Evolutionary conservation across 1,284 basidiomycete genomes (phyloP).

Genomic region (Moesziomyces sp.): DNA sequence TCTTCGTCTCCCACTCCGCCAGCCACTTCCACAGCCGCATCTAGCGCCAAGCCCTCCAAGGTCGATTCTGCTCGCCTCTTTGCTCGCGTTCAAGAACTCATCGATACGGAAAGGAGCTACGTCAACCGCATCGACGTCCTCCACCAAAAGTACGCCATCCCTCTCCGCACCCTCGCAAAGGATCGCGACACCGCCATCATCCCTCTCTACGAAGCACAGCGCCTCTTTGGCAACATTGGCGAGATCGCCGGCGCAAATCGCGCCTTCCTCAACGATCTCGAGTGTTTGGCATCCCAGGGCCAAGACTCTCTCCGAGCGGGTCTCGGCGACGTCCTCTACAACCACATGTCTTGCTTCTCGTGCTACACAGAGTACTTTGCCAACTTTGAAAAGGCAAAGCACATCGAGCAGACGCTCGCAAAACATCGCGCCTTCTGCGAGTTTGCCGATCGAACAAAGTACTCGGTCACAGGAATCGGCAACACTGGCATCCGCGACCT

Average conservation of each 20-base stretch:
- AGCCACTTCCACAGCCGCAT: neutral
- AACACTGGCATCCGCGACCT: slow-evolving; percentile 86
- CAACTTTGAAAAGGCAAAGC: slow-evolving; percentile 91
- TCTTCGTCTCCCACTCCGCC: slow-evolving; percentile 24
- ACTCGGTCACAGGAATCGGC: slow-evolving; percentile 80
- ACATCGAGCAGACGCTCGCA: slow-evolving; percentile 84
- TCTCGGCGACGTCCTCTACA: slow-evolving; percentile 85
- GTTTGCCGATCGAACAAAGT: slow-evolving; percentile 82
- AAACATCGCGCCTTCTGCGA: slow-evolving; percentile 81
- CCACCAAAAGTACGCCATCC: slow-evolving; percentile 79
- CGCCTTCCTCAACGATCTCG: slow-evolving; percentile 84
- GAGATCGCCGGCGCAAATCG: slow-evolving; percentile 86
- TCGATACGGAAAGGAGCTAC: slow-evolving; percentile 66
- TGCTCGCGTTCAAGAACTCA: slow-evolving; percentile 56
- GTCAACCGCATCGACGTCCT: slow-evolving; percentile 62
- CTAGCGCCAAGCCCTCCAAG: slow-evolving; percentile 8
- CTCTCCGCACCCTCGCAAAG: slow-evolving; percentile 83
- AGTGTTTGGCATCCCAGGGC: slow-evolving; percentile 73
- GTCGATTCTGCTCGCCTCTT: slow-evolving; percentile 40
- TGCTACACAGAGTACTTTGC: slow-evolving; percentile 90
- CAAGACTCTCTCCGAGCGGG: slow-evolving; percentile 72
- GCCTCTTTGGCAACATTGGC: slow-evolving; percentile 92
- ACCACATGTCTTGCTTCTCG: slow-evolving; percentile 74
- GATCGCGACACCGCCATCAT: slow-evolving; percentile 87
- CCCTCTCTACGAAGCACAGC: slow-evolving; percentile 88